These are phyloP conservation scores for Globisporangium sylvaticum DNA, from an alignment of 352 stramenopile genomes.

Conservation along the genomic window DNA sequence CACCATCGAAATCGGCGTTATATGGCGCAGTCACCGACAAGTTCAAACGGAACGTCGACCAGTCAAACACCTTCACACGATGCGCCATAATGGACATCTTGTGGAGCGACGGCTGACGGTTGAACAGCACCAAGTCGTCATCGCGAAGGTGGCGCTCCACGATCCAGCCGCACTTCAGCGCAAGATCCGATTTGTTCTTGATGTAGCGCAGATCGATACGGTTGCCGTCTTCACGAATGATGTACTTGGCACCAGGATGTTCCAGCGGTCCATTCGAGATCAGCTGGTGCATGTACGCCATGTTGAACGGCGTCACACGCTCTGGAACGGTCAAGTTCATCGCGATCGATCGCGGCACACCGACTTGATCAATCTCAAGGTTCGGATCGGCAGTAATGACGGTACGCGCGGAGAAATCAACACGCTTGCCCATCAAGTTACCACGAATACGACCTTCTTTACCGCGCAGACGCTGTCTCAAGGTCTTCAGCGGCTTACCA, in stretches of 20 bases:
- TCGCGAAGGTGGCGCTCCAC: conserved; percentile 98
- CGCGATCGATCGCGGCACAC: conserved; percentile 97
- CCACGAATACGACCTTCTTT: conserved; percentile 99
- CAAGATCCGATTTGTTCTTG: conserved; percentile 95
- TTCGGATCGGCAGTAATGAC: conserved; percentile 99
- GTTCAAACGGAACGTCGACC: conserved; percentile 99
- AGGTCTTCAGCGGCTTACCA: conserved; percentile 97
- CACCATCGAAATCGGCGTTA: conserved; percentile 99
- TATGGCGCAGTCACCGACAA: conserved; percentile 97
- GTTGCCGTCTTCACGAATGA: conserved; percentile 96
- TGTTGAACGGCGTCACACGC: conserved; percentile 99
- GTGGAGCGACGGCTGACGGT: conserved; percentile 98
- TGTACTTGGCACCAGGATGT: conserved; percentile 98
- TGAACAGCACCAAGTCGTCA: conserved; percentile 99
- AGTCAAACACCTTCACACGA: conserved; percentile 98
- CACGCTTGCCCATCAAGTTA: conserved; percentile 99
- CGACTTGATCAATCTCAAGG: conserved; percentile 98
- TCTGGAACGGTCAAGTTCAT: conserved; percentile 99
- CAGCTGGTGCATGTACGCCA: conserved; percentile 92
- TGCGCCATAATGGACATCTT: conserved; percentile 99
- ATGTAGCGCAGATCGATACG: conserved; percentile 98
- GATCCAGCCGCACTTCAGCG: conserved; percentile 97
- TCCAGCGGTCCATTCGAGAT: conserved; percentile 95
- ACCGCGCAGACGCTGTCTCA: conserved; percentile 93
- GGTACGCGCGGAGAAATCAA: conserved; percentile 98